phyloP scores from a whole-genome alignment of 192 early-diverging fungal species.

The Coemansia sp. region DNA sequence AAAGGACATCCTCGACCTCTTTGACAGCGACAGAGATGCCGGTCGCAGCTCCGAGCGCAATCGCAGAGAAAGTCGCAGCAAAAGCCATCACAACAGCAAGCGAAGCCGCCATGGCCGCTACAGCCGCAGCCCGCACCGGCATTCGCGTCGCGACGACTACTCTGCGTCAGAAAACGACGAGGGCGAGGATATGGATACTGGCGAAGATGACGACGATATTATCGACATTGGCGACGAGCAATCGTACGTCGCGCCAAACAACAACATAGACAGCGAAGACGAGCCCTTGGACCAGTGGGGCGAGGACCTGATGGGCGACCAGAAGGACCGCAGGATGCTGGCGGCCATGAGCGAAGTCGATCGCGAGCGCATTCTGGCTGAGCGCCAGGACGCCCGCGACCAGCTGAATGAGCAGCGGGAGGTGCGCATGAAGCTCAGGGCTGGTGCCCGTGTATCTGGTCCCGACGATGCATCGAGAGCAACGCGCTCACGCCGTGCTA shows the following conservation, averaged over 20 bases:
- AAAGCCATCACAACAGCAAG: slow-evolving; percentile 10
- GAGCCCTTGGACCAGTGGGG: slow-evolving; percentile 70
- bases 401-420: slow-evolving; percentile 48
- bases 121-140: slow-evolving; percentile 23
- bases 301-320: slow-evolving; percentile 74
- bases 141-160: slow-evolving; percentile 30
- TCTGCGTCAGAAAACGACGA: slow-evolving; percentile 35
- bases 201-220: slow-evolving; percentile 34
- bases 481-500: slow-evolving; percentile 7
- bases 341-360: slow-evolving; percentile 71
- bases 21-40: slow-evolving; percentile 29
- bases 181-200: slow-evolving; percentile 38
- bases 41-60: slow-evolving; percentile 24
- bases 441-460: slow-evolving; percentile 16
- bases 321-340: slow-evolving; percentile 63
- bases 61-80: slow-evolving; percentile 26
- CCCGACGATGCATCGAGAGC: slow-evolving; percentile 7
- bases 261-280: slow-evolving; percentile 58
- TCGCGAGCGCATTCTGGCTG: slow-evolving; percentile 74
- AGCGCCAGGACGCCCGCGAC: slow-evolving; percentile 68
- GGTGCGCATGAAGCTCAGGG: slow-evolving; percentile 42
- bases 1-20: slow-evolving; percentile 54
- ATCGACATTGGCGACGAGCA: slow-evolving; percentile 50
- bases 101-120: slow-evolving; percentile 29
- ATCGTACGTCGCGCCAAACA: slow-evolving; percentile 18